phyloP scores from a whole-genome alignment of 225 moss, liverwort and hornwort genomes.

The Bryum argenteum region DNA sequence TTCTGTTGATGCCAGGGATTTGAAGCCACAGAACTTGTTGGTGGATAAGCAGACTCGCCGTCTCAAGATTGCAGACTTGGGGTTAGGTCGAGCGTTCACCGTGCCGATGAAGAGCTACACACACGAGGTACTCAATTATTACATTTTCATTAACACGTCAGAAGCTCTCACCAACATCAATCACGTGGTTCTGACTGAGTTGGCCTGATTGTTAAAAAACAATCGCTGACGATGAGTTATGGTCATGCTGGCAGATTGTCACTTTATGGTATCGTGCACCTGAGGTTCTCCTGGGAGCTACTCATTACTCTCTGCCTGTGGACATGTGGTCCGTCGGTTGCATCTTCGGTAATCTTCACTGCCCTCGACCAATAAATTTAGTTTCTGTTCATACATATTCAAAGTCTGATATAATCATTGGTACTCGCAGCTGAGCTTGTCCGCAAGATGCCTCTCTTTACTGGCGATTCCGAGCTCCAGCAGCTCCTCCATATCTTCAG shows the following conservation, averaged over 20 bases:
- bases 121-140: conserved; percentile 36
- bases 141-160: background rate
- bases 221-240: too few relatives aligned
- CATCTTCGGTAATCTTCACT: conserved; percentile 41
- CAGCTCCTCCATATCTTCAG: conserved; percentile 62
- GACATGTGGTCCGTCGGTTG: conserved; percentile 64
- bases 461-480: conserved; percentile 56
- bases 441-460: conserved; percentile 60
- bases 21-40: conserved; percentile 61
- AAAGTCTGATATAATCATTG: background rate
- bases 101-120: conserved; percentile 63
- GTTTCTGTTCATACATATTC: too few relatives aligned
- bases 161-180: too few relatives aligned
- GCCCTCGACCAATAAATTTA: too few relatives aligned
- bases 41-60: conserved; percentile 58
- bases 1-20: conserved; percentile 31
- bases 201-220: background rate
- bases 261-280: conserved; percentile 59
- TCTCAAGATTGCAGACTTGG: conserved; percentile 59
- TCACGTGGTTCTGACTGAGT: too few relatives aligned
- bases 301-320: conserved; percentile 55
- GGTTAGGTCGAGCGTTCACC: conserved; percentile 57
- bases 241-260: conserved; percentile 40
- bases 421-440: conserved; percentile 47
- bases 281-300: conserved; percentile 57